Evolutionary conservation across 1,139 yeast genomes (phyloP), one percentile per base, ranked within the genome.

Genomic region (Kodamaea derodonti): DNA sequence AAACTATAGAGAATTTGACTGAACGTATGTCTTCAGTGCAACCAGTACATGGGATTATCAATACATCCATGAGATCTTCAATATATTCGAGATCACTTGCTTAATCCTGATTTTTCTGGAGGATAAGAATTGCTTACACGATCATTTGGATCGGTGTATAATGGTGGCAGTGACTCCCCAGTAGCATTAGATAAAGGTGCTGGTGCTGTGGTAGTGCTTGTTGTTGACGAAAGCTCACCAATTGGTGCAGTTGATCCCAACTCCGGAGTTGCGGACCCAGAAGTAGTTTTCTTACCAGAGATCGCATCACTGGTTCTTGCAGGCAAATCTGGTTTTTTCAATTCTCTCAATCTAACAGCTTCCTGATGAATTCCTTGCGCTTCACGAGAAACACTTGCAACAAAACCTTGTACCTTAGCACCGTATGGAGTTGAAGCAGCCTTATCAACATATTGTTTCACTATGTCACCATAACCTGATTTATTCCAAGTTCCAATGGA

Each of bases 311-410:
- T 9, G 18, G 26, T 12, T 29, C 20, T 23, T 18, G 32, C 26
- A 29, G 25, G 32, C 15, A 23, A 29, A 11, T 18, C 17, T 3
- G 32, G 56, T 49, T 70, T 68, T 56, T 79, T 75, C 52, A 80
- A 54, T 33, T 75, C 80, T 16, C 83, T 83, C 52, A 84, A 67
- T 49, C 92, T 69, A 46, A 70, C 66, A 23, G 94, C 95, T 58
- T 84, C 92, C 37, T 66, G 69, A 57, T 84, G 90, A 33, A 84
- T 85, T 37, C 77, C 79, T 33, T 62, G 61, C 3, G 73, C 84
- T 45, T 80, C 84, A 39, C 65, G 65, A 11, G 74, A 75, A 29
- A 78, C 67, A 26, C 56, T 69, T 27, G 69, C 56, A 60, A 80
- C 76, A 58, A 73, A 78, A 11, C 58, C 53, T 42, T 74, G 77